A percentile compares a stretch with the other conserved stretches of the same genome.
Conservation (phyloP, 129 eudicot species). For the Arctium lappa region DNA sequence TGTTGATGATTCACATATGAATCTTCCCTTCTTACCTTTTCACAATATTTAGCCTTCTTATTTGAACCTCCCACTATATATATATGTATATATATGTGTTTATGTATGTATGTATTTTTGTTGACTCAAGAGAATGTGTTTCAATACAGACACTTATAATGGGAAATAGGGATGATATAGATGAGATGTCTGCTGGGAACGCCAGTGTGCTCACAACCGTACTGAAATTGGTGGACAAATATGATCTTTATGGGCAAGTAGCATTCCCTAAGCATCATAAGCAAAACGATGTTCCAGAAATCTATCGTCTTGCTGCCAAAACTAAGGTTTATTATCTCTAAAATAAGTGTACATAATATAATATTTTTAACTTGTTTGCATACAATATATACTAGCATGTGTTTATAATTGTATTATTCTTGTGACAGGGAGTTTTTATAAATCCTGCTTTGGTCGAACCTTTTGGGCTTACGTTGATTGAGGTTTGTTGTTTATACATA, state of each 20-base stretch:
- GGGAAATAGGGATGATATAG: conserved; percentile 95
- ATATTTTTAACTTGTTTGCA: conserved; percentile 1
- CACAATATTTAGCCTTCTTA: background rate
- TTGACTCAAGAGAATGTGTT: conserved; percentile 1
- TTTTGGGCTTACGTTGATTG: conserved; percentile 88
- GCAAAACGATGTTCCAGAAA: conserved; percentile 90
- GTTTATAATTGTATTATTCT: background rate
- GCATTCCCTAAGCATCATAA: conserved; percentile 96
- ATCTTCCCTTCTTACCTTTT: background rate
- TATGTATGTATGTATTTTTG: background rate
- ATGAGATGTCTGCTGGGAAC: conserved; percentile 76
- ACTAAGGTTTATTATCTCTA: conserved; percentile 51
- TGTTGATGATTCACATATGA: background rate
- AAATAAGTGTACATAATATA: background rate
- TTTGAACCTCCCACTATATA: background rate
- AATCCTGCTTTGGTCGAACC: conserved; percentile 96
- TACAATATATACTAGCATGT: background rate
- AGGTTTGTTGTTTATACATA: conserved; percentile 45
- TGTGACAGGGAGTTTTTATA: conserved; percentile 82
- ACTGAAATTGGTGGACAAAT: conserved; percentile 70
- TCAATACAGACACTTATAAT: conserved; percentile 71
- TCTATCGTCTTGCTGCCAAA: conserved; percentile 80
- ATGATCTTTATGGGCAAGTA: conserved; percentile 89
- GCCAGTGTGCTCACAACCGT: conserved; percentile 80
- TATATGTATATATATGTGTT: background rate